These are phyloP conservation scores for Tetrahymena thermophila DNA, from an alignment of 73 alveolate genomes.

Conservation along the genomic window DNA sequence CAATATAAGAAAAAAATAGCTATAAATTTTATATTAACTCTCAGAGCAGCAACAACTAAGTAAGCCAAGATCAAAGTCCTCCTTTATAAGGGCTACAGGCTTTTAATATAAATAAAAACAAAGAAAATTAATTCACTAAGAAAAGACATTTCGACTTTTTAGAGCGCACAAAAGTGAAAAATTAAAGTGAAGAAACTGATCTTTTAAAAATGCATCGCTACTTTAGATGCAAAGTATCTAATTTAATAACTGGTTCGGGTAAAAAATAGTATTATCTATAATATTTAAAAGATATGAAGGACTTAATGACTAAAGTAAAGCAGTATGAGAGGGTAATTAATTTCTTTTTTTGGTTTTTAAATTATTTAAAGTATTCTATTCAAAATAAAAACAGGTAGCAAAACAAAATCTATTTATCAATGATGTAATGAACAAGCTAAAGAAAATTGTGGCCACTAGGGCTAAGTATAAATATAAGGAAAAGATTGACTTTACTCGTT, in stretches of 20 bases:
- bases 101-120: background rate
- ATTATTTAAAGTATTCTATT: background rate
- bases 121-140: background rate
- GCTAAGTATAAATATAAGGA: background rate
- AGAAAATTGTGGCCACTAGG: background rate
- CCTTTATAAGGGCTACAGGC: background rate
- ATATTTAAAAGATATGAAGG: conserved; percentile 15
- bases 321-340: background rate
- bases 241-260: conserved; percentile 21
- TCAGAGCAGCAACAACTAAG: background rate
- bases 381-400: background rate
- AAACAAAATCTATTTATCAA: conserved; percentile 8
- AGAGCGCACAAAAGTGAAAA: background rate
- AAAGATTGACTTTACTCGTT: background rate
- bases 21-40: background rate
- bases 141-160: background rate
- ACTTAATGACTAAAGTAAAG: background rate
- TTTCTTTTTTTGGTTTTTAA: background rate
- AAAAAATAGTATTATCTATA: conserved; percentile 21
- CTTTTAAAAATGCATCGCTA: conserved; percentile 12
- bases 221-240: conserved; percentile 13
- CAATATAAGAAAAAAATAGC: background rate
- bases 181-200: background rate
- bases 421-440: background rate
- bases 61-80: background rate